Conservation (phyloP, 2,329 filamentous ascomycete genomes). For the Leptographium flavum region DNA sequence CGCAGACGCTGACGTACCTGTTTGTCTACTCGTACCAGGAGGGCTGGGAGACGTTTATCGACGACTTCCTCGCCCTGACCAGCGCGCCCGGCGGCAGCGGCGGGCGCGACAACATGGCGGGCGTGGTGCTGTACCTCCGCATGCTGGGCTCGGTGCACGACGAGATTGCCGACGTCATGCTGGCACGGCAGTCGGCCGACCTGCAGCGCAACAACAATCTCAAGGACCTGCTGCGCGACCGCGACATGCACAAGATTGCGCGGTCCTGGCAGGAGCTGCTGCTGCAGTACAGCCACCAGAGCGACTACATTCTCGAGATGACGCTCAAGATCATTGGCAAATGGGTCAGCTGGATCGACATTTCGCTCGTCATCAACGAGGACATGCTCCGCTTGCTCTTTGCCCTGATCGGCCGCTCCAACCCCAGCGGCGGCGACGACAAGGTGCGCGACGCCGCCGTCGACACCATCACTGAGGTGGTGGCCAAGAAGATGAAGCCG, state of each 20-base stretch:
- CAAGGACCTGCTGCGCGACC: constrained; percentile 76
- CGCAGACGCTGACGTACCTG: constrained; percentile 86
- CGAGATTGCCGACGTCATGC: constrained; percentile 86
- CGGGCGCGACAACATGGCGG: constrained; percentile 53
- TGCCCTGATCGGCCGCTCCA: constrained; percentile 68
- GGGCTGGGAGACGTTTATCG: constrained; percentile 80
- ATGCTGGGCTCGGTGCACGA: constrained; percentile 85
- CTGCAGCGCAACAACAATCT: constrained; percentile 75
- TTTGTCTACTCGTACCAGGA: constrained; percentile 78
- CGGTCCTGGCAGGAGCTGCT: constrained; percentile 87
- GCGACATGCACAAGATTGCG: constrained; percentile 81
- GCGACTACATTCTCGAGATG: constrained; percentile 67
- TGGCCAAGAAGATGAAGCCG: constrained; percentile 94
- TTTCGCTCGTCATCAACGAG: constrained; percentile 81
- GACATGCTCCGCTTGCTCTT: constrained; percentile 75
- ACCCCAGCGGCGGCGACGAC: constrained; percentile 49
- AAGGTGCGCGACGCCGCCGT: constrained; percentile 82
- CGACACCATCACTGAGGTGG: constrained; percentile 89
- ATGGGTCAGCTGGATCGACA: constrained; percentile 99
- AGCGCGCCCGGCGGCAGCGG: constrained; percentile 44
- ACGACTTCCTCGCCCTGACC: constrained; percentile 73
- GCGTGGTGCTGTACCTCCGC: constrained; percentile 76
- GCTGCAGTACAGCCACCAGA: constrained; percentile 55
- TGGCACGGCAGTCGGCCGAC: constrained; percentile 64
- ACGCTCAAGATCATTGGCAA: constrained; percentile 84